phyloP scores from a whole-genome alignment of 1,284 basidiomycete genomes.

The Peniophora sp. region DNA sequence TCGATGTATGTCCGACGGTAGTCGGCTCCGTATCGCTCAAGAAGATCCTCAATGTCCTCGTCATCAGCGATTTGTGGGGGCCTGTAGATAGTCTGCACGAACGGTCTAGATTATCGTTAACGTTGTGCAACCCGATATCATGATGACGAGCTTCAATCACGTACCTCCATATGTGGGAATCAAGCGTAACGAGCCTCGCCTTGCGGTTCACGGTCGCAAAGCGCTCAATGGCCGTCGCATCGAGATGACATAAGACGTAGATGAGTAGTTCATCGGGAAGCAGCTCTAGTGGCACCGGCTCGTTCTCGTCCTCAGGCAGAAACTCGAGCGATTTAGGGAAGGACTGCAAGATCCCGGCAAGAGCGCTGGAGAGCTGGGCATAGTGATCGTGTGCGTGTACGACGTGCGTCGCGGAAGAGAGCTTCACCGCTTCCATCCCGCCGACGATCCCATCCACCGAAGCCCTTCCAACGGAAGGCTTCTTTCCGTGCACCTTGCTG shows the following conservation, averaged over 20 bases:
- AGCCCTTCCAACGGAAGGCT: slow-evolving; percentile 1
- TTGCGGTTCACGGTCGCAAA: slow-evolving; percentile 69
- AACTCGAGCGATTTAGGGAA: slow-evolving; percentile 53
- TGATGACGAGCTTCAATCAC: slow-evolving; percentile 10
- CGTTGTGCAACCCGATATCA: not conserved
- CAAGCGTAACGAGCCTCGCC: slow-evolving; percentile 62
- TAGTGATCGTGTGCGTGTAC: slow-evolving; percentile 1
- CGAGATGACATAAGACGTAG: slow-evolving; percentile 53
- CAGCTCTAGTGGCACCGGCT: slow-evolving; percentile 43
- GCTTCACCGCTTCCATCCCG: slow-evolving; percentile 5
- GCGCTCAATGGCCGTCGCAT: slow-evolving; percentile 64
- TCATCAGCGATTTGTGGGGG: slow-evolving; percentile 61
- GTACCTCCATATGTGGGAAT: slow-evolving; percentile 71
- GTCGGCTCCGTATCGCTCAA: slow-evolving; percentile 47
- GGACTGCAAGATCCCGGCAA: slow-evolving; percentile 37
- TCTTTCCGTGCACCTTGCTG: slow-evolving; percentile 4
- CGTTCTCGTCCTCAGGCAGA: slow-evolving; percentile 58
- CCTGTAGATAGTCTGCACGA: slow-evolving; percentile 54
- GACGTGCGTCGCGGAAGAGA: not conserved
- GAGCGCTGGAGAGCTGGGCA: slow-evolving; percentile 25
- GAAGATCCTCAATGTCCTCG: slow-evolving; percentile 37
- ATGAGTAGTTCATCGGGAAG: slow-evolving; percentile 76
- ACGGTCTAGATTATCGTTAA: slow-evolving; percentile 29
- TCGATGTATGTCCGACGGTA: slow-evolving; percentile 75
- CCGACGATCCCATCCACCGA: slow-evolving; percentile 3